Base-by-base conservation (phyloP, 2,329 filamentous ascomycete genomes). In the Penicillium hesseltinei region DNA sequence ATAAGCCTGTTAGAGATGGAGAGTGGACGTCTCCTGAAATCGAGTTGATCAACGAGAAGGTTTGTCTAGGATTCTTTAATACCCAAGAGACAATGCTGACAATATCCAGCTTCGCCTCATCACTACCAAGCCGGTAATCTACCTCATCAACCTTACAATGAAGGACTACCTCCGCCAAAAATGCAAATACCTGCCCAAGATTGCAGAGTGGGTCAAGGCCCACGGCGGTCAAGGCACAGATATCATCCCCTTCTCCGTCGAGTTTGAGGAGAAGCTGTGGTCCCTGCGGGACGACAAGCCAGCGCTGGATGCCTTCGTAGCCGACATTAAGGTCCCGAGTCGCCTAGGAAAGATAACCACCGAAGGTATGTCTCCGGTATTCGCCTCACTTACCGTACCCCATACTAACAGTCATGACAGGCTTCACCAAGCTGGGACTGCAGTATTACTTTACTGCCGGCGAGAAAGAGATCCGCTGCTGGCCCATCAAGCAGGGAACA, bases 221-320 rank as follows among this genome's bases (percentile, higher is more conserved):
- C 51, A 54, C 36, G 51, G 51, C 5, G 51, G 51, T n/a, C 35
- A 48, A 40, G 43, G 43, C 19, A 13, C 35, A 25, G 51, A 54
- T 33, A 54, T 54, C 6, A 40, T 54, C 38, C 51, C 51, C 51
- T 54, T 54, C 44, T 54, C 51, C 23, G 46, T 54, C 31, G 51
- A 54, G 51, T 54, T 54, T 21, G 51, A 54, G 23, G 51, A 54
- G 51, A 54, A 54, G 46, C 44, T 54, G 17, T 54, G 46, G 43
- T 48, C 43, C 39, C 11, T 54, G 10, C 35, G 39, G 23, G 51
- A 54, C 8, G 43, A 54, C 46, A 38, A 47, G 46, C 25, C 44
- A 25, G 51, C 51, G 9, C 44, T 40, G 15, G 51, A 47, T 15
- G 51, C 44, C 4, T 54, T 54, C 44, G 38, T 54, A 35, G 46